These are phyloP conservation scores for Calcarisporium arbuscula DNA, from an alignment of 2,329 filamentous ascomycete species.

Conservation along the genomic window DNA sequence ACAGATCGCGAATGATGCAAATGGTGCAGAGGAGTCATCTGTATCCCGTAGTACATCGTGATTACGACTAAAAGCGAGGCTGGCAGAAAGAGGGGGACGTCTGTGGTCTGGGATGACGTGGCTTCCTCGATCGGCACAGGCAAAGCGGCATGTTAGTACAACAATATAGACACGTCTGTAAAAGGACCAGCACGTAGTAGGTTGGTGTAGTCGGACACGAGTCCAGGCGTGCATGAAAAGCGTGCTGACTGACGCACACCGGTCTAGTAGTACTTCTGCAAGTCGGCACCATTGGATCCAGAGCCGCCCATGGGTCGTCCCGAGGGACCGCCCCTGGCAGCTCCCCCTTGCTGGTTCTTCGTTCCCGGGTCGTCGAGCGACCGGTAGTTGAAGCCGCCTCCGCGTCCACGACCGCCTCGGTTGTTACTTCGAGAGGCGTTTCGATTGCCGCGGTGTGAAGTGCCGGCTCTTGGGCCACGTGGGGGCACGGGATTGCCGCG, in stretches of 20 bases:
- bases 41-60: too few species aligned
- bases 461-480: constrained; percentile 28
- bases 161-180: too few species aligned
- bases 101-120: too few species aligned
- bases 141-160: too few species aligned
- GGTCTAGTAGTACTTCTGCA: constrained; percentile 35
- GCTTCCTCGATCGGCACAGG: too few species aligned
- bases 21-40: too few species aligned
- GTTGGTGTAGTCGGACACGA: too few species aligned
- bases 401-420: constrained; percentile 37
- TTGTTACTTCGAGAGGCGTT: constrained; percentile 36
- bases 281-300: constrained; percentile 21
- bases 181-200: too few species aligned
- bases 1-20: too few species aligned
- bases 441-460: constrained; percentile 29
- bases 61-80: too few species aligned
- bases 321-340: constrained; percentile 6
- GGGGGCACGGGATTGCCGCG: constrained; percentile 29
- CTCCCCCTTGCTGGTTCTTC: constrained; percentile 36
- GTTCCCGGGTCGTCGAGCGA: constrained; percentile 61
- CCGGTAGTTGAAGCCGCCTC: constrained; percentile 50
- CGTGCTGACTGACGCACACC: too few species aligned
- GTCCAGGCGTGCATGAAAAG: background rate
- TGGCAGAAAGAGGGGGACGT: too few species aligned
- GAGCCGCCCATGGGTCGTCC: constrained; percentile 18